Evolutionary conservation across 164 flowering plant genomes (phyloP), one percentile per base, ranked within the genome.

Genomic region (Berberis thunbergii): DNA sequence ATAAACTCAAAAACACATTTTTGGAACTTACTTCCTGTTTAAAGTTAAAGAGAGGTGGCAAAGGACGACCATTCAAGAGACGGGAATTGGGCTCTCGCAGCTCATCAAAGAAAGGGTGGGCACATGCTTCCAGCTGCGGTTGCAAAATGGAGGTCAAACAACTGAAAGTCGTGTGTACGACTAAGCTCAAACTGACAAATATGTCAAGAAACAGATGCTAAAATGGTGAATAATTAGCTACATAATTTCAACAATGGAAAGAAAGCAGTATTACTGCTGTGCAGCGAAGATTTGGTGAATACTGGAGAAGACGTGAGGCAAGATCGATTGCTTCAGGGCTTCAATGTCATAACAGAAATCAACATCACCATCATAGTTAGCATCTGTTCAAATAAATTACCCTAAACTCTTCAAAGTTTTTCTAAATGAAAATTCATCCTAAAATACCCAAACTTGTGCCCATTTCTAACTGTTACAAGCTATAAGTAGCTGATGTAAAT

Each of bases 261-360:
- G 61, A 39, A 41, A 38, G 59, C 4, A 1, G 6, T 67, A 55
- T 79, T 67, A 92, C 98, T 8, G 98, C 95, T 55, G 88, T 87
- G 81, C 98, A 92, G 59, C 98, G 98, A 67, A 92, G 96, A 77
- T 87, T 89, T 12, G 98, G 98, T 49, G 98, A 92, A 66, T 92
- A 92, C 53, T 92, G 98, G 55, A 92, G 88, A 64, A 92, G 87
- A 40, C 96, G 78, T 49, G 98, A 92, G 44, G 93, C 86, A 69
- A 92, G 98, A 73, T 92, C 98, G 69, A 92, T 89, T 43, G 98
- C 98, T 81, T 92, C 98, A 56, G 98, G 97, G 97, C 96, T 86
- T 91, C 64, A 90, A 69, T 26, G 26, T 26, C 26, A 26, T 0
- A 26, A 26, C 26, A 26, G 26, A 26, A 26, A 0, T 26, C 26